These are phyloP conservation scores for Globisporangium abappressorium DNA, from an alignment of 352 stramenopile species.

Conservation along the genomic window DNA sequence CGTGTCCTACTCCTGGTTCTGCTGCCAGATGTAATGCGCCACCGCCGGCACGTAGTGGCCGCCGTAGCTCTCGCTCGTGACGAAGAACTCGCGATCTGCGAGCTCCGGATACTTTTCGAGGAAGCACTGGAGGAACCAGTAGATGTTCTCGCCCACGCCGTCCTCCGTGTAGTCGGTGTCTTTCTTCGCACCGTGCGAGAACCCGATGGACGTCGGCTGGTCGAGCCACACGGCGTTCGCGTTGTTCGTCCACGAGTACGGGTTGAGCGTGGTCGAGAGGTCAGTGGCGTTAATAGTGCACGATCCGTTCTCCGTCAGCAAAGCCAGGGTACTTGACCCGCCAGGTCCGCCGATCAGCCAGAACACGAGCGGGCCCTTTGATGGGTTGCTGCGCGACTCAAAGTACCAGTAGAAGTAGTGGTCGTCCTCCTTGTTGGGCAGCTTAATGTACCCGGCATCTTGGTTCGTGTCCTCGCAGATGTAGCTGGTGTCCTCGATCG, in stretches of 20 bases:
- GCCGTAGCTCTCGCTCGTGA: constrained; percentile 56
- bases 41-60: too few species aligned
- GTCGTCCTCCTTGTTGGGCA: constrained; percentile 54
- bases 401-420: constrained; percentile 75
- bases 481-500: constrained; percentile 1
- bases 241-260: constrained; percentile 45
- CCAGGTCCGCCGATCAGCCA: constrained; percentile 58
- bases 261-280: constrained; percentile 34
- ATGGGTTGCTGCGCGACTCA: constrained; percentile 32
- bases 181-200: constrained; percentile 28
- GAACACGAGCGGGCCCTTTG: constrained; percentile 40
- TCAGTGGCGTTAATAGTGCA: constrained; percentile 33
- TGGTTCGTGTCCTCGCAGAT: constrained; percentile 18
- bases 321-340: constrained; percentile 40
- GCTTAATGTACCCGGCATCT: constrained; percentile 45
- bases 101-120: constrained; percentile 48
- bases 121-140: constrained; percentile 42
- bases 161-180: constrained; percentile 39
- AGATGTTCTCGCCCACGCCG: constrained; percentile 51
- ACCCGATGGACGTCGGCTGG: constrained; percentile 42
- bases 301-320: constrained; percentile 55
- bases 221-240: constrained; percentile 60
- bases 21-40: constrained; percentile 38
- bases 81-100: constrained; percentile 37
- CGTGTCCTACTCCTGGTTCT: constrained; percentile 5